Evolutionary conservation across 306 rosid genomes (phyloP), one percentile per base, ranked within the genome.

Genomic region (Vigna radiata): DNA sequence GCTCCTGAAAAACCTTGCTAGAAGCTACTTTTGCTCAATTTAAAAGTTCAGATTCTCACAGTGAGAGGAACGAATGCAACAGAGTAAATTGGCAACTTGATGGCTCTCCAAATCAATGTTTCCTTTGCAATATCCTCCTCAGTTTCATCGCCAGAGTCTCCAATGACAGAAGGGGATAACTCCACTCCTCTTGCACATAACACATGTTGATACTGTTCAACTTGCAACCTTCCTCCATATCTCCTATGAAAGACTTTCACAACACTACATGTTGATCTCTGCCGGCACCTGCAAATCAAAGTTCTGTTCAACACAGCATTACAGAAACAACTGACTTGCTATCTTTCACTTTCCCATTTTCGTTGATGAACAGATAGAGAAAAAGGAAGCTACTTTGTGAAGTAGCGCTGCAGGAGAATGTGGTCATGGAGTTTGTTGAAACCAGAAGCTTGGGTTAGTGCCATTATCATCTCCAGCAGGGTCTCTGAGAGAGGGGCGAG

Each of bases 41-140:
- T 56, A 27, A 5, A 59, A 53, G 78, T 50, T 31, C 4, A 84
- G 68, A 77, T 27, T 73, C 96, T 82, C 59, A 94, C 98, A 33
- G 96, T 89, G 81, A 94, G 90, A 83, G 98, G 98, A 81, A 94
- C 81, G 17, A 90, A 78, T 13, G 97, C 97, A 81, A 94, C 98
- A 29, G 93, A 90, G 86, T 91, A 94, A 31, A 94, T 91, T 14
- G 98, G 97, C 72, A 94, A 77, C 81, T 94, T 94, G 21, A 85
- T 41, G 10, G 96, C 98, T 74, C 98, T 94, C 98, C 98, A 91
- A 77, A 89, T 84, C 85, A 91, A 82, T 29, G 84, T 83, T 56
- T 63, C 83, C 83, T 49, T 89, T 11, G 91, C 75, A 79, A 94
- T 64, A 36, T 55, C 50, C 37, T 76, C 88, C 8, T 86, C 68